A percentile compares a stretch with the other conserved stretches of the same genome.
phyloP scores from a whole-genome alignment of 2,329 filamentous ascomycete genomes.

The Cadophora sp. region DNA sequence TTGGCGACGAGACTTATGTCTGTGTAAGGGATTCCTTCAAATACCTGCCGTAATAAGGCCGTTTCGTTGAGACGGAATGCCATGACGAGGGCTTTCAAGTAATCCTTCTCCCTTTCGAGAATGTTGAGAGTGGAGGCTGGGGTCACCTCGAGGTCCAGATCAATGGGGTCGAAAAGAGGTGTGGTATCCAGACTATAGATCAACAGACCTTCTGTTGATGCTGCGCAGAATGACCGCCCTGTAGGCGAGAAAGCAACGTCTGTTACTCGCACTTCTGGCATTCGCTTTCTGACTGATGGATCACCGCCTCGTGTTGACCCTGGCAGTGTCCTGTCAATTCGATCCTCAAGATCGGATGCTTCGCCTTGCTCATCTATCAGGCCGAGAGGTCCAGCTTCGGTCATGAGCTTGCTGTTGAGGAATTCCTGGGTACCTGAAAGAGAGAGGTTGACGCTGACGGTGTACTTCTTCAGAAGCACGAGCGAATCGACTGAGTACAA shows the following conservation, averaged over 20 bases:
- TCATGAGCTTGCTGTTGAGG: conserved; percentile 89
- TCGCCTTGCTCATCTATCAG: conserved; percentile 91
- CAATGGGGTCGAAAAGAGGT: conserved; percentile 92
- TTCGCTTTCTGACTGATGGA: conserved; percentile 76
- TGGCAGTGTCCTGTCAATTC: conserved; percentile 79
- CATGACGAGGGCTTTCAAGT: conserved; percentile 94
- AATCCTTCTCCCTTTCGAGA: conserved; percentile 73
- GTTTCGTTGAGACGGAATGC: conserved; percentile 93
- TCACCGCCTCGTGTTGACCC: conserved; percentile 86
- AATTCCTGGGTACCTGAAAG: conserved; percentile 97
- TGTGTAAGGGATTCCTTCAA: conserved; percentile 77
- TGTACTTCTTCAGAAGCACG: conserved; percentile 92
- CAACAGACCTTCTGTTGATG: conserved; percentile 90
- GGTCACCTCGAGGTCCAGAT: conserved; percentile 93
- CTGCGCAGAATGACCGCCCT: conserved; percentile 90
- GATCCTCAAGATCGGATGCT: conserved; percentile 85
- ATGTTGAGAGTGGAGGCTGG: conserved; percentile 80
- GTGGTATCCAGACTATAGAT: conserved; percentile 90
- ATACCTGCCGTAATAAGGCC: conserved; percentile 81
- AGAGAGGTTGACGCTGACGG: conserved; percentile 94
- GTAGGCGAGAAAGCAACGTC: conserved; percentile 88
- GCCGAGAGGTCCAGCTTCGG: conserved; percentile 84
- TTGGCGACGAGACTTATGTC: conserved; percentile 81
- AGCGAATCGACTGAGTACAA: conserved; percentile 94
- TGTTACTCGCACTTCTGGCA: conserved; percentile 84